These are phyloP conservation scores for Phytophthora niederhauseri DNA, from an alignment of 352 stramenopile genomes.

Conservation along the genomic window DNA sequence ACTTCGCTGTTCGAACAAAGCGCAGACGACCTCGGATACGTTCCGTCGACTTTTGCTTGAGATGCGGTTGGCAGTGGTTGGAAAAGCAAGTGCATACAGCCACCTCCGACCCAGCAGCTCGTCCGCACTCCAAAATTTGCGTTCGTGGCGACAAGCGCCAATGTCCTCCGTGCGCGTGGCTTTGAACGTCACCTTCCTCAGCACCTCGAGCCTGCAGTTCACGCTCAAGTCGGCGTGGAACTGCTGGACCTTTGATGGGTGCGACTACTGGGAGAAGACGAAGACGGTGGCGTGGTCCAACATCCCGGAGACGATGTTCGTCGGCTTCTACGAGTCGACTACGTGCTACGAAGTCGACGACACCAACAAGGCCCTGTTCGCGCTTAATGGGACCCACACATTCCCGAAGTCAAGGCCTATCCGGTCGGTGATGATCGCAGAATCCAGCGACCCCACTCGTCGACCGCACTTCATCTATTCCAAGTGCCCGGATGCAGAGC, in stretches of 20 bases:
- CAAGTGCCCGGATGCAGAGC: background rate
- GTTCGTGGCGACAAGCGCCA: background rate
- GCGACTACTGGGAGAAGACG: slow-evolving; percentile 2
- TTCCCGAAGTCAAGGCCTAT: background rate
- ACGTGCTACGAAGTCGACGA: background rate
- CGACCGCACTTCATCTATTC: background rate
- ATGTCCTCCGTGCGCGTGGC: background rate
- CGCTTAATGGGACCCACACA: background rate
- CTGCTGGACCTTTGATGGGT: background rate
- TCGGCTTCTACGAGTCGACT: background rate
- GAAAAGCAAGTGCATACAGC: background rate
- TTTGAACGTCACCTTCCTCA: background rate
- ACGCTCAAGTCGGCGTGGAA: background rate
- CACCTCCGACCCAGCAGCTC: background rate
- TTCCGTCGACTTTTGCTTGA: background rate
- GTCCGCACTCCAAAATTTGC: background rate
- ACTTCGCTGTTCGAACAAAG: background rate
- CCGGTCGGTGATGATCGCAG: slow-evolving; percentile 1
- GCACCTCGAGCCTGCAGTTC: background rate
- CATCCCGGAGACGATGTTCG: background rate
- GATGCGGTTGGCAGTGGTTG: slow-evolving; percentile 1
- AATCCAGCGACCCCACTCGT: background rate
- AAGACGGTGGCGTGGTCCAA: background rate
- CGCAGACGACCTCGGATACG: background rate
- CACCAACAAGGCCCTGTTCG: background rate